Conservation (phyloP, 78 protist species). For the slime mould (Dictyostelium discoideum) region DNA sequence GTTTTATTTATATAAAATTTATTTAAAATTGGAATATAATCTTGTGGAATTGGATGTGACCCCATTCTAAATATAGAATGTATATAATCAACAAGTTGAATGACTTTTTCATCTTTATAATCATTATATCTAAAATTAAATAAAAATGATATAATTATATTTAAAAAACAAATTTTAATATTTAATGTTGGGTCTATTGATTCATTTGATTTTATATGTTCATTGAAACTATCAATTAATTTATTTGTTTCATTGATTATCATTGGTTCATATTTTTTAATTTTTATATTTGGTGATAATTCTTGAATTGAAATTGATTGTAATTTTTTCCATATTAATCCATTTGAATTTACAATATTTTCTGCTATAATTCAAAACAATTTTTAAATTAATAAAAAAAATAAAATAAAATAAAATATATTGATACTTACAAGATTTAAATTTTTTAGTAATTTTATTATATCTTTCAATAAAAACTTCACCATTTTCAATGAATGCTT, state of each 20-base stretch:
- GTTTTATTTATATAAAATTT: not conserved
- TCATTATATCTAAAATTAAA: not conserved
- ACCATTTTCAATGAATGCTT: not conserved
- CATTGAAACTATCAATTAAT: not conserved
- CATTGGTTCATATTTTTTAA: constrained; percentile 19
- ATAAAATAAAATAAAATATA: not conserved
- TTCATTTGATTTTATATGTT: not conserved
- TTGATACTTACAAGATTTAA: not conserved
- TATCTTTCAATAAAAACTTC: not conserved
- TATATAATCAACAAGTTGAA: not conserved
- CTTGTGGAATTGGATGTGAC: not conserved
- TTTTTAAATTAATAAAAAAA: not conserved
- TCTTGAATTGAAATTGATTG: constrained; percentile 8
- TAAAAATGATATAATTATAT: constrained; percentile 1
- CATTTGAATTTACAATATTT: constrained; percentile 19
- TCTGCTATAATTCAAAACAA: not conserved
- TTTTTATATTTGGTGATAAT: not conserved
- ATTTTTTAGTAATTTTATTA: not conserved
- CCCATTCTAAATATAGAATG: constrained; percentile 3
- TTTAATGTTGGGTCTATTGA: not conserved
- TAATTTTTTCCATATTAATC: not conserved
- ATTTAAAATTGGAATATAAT: not conserved
- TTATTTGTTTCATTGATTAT: not conserved
- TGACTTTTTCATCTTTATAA: not conserved
- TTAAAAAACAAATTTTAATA: constrained; percentile 1